Conservation (phyloP, 306 rosid genomes). For the Mimosa bimucronata region DNA sequence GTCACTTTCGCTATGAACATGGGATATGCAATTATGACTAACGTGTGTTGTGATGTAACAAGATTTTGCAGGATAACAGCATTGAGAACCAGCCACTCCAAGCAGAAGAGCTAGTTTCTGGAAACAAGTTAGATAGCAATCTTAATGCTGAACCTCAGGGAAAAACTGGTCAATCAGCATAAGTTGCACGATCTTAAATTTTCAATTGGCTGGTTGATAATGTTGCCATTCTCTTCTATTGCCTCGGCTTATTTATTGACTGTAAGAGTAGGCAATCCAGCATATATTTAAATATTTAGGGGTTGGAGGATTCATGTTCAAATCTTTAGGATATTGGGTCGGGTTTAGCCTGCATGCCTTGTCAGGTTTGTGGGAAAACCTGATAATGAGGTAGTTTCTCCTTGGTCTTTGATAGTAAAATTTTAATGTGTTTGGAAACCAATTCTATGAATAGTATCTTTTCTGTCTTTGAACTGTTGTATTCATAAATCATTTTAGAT, state of each 20-base stretch:
- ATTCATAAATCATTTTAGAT: not conserved
- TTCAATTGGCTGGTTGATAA: constrained; percentile 19
- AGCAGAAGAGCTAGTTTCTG: constrained; percentile 46
- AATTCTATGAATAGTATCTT: not conserved
- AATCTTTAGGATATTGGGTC: constrained; percentile 27
- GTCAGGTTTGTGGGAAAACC: constrained; percentile 31
- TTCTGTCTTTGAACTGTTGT: not conserved
- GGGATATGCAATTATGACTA: constrained; percentile 33
- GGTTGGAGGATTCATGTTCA: constrained; percentile 7
- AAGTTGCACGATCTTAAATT: constrained; percentile 9
- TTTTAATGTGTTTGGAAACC: constrained; percentile 5
- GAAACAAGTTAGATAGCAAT: constrained; percentile 43
- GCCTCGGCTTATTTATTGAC: constrained; percentile 9
- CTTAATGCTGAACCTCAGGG: constrained; percentile 35
- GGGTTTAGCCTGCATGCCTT: constrained; percentile 30
- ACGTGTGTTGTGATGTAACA: constrained; percentile 28
- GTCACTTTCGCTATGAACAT: not conserved
- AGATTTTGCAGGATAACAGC: constrained; percentile 69
- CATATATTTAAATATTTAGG: constrained; percentile 38
- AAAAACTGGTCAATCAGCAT: constrained; percentile 35
- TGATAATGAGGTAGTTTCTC: constrained; percentile 7
- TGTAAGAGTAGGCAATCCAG: constrained; percentile 30
- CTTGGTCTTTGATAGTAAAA: constrained; percentile 11
- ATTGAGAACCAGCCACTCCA: constrained; percentile 46
- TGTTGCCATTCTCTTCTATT: constrained; percentile 21